Percentiles rank a stretch among this genome's conserved stretches.
These are phyloP conservation scores for Esteya vermicola DNA, from an alignment of 2,329 filamentous ascomycete species.

Conservation along the genomic window DNA sequence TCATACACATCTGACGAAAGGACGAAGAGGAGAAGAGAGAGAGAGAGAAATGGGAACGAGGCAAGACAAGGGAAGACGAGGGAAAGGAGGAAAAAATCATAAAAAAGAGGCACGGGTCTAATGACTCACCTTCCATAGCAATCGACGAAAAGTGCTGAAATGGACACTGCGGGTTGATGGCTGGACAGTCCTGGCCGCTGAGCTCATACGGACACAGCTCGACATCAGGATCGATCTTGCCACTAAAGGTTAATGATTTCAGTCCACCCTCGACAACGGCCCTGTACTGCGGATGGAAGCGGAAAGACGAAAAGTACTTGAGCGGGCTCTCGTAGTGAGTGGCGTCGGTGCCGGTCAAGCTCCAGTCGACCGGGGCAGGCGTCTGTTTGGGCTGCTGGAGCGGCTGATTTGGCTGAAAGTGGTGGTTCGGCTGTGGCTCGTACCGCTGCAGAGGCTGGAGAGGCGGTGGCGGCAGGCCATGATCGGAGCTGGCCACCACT, in stretches of 20 bases:
- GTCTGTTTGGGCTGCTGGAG: neutral
- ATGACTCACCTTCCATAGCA: constrained; percentile 57
- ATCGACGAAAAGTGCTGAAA: constrained; percentile 70
- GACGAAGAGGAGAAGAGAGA: constrained; percentile 11
- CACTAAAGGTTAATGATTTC: constrained; percentile 84
- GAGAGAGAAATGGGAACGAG: constrained; percentile 10
- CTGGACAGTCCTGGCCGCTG: constrained; percentile 52
- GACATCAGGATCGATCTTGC: constrained; percentile 65
- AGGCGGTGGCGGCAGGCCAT: neutral
- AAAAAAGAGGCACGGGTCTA: constrained; percentile 2
- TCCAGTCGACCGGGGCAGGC: no score
- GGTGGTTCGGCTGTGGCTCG: no score
- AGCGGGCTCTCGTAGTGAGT: constrained; percentile 74
- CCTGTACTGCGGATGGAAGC: constrained; percentile 70
- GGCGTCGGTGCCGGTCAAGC: neutral
- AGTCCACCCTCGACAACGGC: constrained; percentile 60
- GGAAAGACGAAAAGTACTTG: constrained; percentile 70
- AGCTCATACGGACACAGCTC: constrained; percentile 67
- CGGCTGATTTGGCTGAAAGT: neutral
- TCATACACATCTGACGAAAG: no score
- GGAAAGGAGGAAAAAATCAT: constrained; percentile 7
- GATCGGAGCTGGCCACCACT: no score
- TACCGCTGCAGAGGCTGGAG: neutral
- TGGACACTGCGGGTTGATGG: constrained; percentile 55
- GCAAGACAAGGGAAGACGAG: constrained; percentile 14